Evolutionary conservation across 2,329 filamentous ascomycete species (phyloP), one percentile per base, ranked within the genome.

Genomic region (Aspergillus sclerotialis): DNA sequence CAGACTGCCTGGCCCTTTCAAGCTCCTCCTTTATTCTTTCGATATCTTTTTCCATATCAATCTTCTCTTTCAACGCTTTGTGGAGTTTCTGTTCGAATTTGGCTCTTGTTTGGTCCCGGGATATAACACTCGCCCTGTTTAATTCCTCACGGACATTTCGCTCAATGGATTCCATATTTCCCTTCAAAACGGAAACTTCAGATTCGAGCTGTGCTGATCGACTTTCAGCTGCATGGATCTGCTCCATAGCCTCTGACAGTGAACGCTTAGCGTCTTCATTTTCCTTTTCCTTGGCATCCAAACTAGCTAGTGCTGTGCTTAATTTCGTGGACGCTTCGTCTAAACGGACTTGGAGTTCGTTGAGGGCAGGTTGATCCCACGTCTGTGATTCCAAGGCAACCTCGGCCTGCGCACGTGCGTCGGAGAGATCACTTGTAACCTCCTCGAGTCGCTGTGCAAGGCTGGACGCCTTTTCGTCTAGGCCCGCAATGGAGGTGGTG

Each of bases 31-130:
- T 38, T 4, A 52, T 13, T 4, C 34, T 37, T 7, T 40, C 33
- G 2, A 39, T 14, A 8, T 39, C 31, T n/a, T 37, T 46, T 32
- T 56, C 45, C 8, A 53, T 18, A 1, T 40, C 35, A 8, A 30
- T 7, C 26, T 56, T 63, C 30, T 56, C 53, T 7, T 43, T 44
- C 25, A 46, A 35, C 3, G 58, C 29, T 12, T 36, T 40, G 34
- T 56, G 46, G 7, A 54, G 25, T 26, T 53, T 44, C 35, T 53
- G 50, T 23, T 61, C 55, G n/a, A 52, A 57, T 19, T 35, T 46
- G 9, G 45, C 50, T 29, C 38, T 51, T 28, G 45, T 45, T 28
- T 55, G 45, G 11, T 57, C 52, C 27, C 48, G 52, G 5, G 46
- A 38, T n/a, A 44, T 34, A 11, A 47, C 31, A 33, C 51, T 51